Evolutionary conservation across 2,329 filamentous ascomycete genomes (phyloP).

Genomic region (Hypocrella siamensis): DNA sequence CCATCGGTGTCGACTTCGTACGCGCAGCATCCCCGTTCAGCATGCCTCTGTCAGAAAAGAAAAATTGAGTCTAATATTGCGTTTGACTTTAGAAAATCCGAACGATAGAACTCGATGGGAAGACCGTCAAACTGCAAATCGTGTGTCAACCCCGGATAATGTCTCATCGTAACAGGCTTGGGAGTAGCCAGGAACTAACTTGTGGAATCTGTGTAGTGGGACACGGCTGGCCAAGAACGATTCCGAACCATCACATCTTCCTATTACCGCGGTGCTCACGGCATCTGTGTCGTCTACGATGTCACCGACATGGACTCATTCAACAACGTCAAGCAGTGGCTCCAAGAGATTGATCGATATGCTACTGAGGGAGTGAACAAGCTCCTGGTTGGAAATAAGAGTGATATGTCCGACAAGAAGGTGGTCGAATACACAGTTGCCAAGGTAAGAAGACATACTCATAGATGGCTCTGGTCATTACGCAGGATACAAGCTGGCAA

Average conservation of each 20-base stretch:
- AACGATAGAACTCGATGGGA: slow-evolving; percentile 97
- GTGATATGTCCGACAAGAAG: slow-evolving; percentile 99
- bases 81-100: slow-evolving; percentile 73
- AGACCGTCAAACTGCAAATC: slow-evolving; percentile 99
- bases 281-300: slow-evolving; percentile 99
- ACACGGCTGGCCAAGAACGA: slow-evolving; percentile 96
- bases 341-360: slow-evolving; percentile 98
- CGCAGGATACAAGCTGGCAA: neutral
- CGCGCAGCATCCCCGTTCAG: no score
- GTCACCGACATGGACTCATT: slow-evolving; percentile 99
- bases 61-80: slow-evolving; percentile 7
- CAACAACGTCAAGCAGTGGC: slow-evolving; percentile 99
- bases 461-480: no score
- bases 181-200: neutral
- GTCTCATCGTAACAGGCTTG: no score
- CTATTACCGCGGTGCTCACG: slow-evolving; percentile 97
- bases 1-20: slow-evolving; percentile 98
- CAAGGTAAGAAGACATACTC: slow-evolving; percentile 78
- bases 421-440: slow-evolving; percentile 98
- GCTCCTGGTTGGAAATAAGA: slow-evolving; percentile 98
- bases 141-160: slow-evolving; percentile 36
- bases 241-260: slow-evolving; percentile 99
- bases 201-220: slow-evolving; percentile 51
- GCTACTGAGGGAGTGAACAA: slow-evolving; percentile 99
- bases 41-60: no score